Evolutionary conservation across 768 basidiomycete species (phyloP), one percentile per base, ranked within the genome.

Genomic region (Boletus tylopilopsis): DNA sequence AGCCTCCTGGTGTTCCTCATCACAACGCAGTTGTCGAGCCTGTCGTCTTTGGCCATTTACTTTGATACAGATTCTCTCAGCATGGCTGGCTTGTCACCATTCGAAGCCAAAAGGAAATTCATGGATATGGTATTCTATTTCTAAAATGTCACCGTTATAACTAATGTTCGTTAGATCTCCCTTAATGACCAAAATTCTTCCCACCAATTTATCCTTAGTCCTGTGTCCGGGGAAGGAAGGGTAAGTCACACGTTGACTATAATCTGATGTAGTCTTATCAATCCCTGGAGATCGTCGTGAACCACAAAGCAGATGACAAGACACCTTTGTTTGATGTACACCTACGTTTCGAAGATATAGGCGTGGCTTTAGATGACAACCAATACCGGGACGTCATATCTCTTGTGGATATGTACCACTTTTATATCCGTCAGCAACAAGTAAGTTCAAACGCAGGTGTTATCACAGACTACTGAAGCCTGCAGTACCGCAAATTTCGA

Each of bases 331-430:
- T 90, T 54, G 94, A 98, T 60, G 80, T 90, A 3, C 84, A 90
- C 58, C 75, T 98, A 27, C 71, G 86, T 16, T 97, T 98, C 65
- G 84, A 96, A 57, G 91, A 97, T 67, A 94, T 99, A 43, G 94
- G 88, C 8, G 82, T 98, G 48, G 79, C 87, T 19, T 72, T 99
- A 41, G 95, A 99, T 64, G 84, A 92, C 54, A 81, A 94, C 57
- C 96, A 99, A 68, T 99, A 97, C 64, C 81, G 91, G 45, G 93
- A 98, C 67, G 82, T 80, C 21, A 91, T 98, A 50, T 94, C 90
- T 19, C 78, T 98, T 38, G 76, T 94, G 51, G 94, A 98, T 66
- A 93, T 97, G 80, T 96, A 95, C 69, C 95, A 98, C 66, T 86
- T 97, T 52, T 96, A 95, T 68, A 78, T 85, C 39, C 82, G 96